phyloP scores from a whole-genome alignment of 2,329 filamentous ascomycete species.

The Tolypocladium capitatum region DNA sequence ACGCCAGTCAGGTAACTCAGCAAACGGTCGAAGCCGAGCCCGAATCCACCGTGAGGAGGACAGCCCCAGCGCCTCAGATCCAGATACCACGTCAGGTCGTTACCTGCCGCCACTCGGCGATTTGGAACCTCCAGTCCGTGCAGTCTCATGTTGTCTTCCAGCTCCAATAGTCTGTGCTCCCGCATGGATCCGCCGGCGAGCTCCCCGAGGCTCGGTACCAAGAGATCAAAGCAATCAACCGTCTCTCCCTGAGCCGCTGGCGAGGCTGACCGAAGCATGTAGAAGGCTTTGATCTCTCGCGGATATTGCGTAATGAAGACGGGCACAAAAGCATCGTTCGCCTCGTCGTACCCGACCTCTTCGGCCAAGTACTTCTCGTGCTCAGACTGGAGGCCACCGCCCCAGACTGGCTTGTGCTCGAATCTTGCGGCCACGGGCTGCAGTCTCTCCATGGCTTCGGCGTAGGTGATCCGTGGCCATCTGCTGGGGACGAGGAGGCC shows the following conservation, averaged over 20 bases:
- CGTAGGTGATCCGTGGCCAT: conserved; percentile 80
- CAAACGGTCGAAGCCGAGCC: conserved; percentile 77
- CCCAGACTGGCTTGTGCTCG: conserved; percentile 55
- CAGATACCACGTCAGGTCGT: conserved; percentile 64
- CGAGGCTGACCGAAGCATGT: conserved; percentile 30
- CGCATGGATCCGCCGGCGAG: conserved; percentile 81
- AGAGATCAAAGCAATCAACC: conserved; percentile 80
- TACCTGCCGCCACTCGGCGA: conserved; percentile 14
- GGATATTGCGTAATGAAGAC: conserved; percentile 93
- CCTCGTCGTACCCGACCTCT: conserved; percentile 37
- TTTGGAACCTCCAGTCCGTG: conserved; percentile 43
- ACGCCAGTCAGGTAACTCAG: conserved; percentile 73
- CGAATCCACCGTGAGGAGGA: conserved; percentile 83
- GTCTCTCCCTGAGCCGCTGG: conserved; percentile 31
- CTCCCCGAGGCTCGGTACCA: conserved; percentile 77
- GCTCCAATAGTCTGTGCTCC: conserved; percentile 58
- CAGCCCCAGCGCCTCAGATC: conserved; percentile 85
- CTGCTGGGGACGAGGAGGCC: conserved; percentile 37
- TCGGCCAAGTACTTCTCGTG: conserved; percentile 83
- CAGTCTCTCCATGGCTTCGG: conserved; percentile 59
- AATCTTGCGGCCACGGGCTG: conserved; percentile 50
- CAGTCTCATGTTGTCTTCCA: conserved; percentile 57
- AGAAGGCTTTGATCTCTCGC: conserved; percentile 82
- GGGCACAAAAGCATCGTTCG: conserved; percentile 42
- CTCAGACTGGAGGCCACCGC: conserved; percentile 68